Evolutionary conservation across 352 stramenopile species (phyloP), one percentile per base, ranked within the genome.

Genomic region (Phytophthora cryptogea): DNA sequence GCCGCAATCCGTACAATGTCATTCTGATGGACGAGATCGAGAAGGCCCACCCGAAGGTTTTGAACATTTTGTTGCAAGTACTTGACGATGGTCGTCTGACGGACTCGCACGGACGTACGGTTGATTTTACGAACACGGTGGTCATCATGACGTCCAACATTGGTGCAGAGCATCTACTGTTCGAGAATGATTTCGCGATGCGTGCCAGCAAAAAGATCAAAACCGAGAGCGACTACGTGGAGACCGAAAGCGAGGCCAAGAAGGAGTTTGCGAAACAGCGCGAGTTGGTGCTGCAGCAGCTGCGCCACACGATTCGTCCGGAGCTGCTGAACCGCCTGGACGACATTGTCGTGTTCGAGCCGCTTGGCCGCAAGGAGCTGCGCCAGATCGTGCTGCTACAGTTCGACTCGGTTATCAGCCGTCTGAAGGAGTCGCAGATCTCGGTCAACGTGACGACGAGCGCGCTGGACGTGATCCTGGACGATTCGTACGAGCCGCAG

Each of bases 61-160:
- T 99, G 33, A 99, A 98, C 48, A 80, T 99, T 56, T 60, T 99
- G 37, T 70, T 99, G 7, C 97, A 99, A 77, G 72, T 99, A 8
- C 74, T 99, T 2, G 97, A 99, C 66, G 97, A 99, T 70, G 97
- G 97, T 13, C 89, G 97, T 5, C 66, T 99, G 39, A 99, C 97
- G 5, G 97, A 99, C 68, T 94, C 80, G 28, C 90, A 98, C 63
- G 96, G 96, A 48, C 75, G 92, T 17, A 98, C 93, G n/a, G 92
- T 99, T 5, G 95, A 99, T 57, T 99, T 99, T 63, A 89, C 83
- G 0, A 99, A 99, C 67, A 95, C 95, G 2, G 93, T 99, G 42
- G 90, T 99, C 44, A 98, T 99, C 70, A 87, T 99, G 72, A 99
- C 97, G 30, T 97, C 85, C 0, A 99, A 99, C 74, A 86, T 99